Evolutionary conservation across 768 basidiomycete genomes (phyloP), one percentile per base, ranked within the genome.

Genomic region (Collybia sp.): DNA sequence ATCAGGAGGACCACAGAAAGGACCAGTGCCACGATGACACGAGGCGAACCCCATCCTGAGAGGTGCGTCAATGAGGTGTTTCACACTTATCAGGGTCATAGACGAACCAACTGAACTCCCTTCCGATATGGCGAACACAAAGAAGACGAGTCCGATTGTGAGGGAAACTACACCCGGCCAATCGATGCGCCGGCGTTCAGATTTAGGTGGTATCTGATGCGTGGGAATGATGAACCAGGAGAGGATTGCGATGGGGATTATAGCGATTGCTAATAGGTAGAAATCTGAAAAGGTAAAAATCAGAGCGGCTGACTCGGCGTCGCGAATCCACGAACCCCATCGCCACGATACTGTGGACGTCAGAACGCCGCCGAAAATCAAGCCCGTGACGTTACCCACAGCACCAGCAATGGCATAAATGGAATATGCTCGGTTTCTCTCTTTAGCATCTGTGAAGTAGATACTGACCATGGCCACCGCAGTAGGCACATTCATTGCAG

Each of bases 401-500:
- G 67, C 70, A 33, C 73, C 76, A 25, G 66, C 61, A 6, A 71
- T 68, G 43, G 73, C 76, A 46, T 76, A 69, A 0, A 72, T 49
- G 8, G 64, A 64, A 32, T 77, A 64, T 3, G 74, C 77, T 20
- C 62, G 62, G 44, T 71, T 63, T 47, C 76, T 75, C 44, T 72
- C 64, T 6, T 45, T 47, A 11, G 67, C 67, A 13, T 73, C 68
- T 0, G 77, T 69, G 54, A 76, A 77, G 44, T 36, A 38, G 12
- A 71, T 59, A 37, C 67, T 65, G 16, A 77, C 62, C 32, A 79
- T 62, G 30, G 67, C 58, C 16, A 73, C 55, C 5, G 73, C 68
- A 6, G 73, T 67, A 3, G 75, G 75, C 25, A 76, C 64, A 11
- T 69, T 70, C 61, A 74, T 58, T 1, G 73, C 61, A n/a, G 70